Base-by-base conservation (phyloP, 345 rosid species). In the Salix brachista region DNA sequence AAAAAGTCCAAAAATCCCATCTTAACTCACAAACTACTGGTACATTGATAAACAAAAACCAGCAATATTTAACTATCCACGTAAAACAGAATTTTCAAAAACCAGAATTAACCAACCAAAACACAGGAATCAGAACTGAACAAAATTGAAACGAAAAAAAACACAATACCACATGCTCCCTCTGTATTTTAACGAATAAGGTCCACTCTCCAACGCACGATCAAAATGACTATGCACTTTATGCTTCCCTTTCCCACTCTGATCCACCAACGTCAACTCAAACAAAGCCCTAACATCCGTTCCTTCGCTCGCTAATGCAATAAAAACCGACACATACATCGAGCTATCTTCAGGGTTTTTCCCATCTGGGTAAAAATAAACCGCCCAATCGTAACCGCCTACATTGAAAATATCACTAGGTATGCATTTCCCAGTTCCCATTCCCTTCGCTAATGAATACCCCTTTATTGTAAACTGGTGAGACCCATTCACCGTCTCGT, bases 301-400 rank as follows among this genome's bases (percentile, higher is more conserved):
- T 13, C 95, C 97, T 48, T 92, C 98, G 72, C 98, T 91, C 8
- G 94, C 92, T 50, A 96, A 72, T 25, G 97, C 98, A 69, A 96
- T 89, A 85, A 91, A 96, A 68, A 92, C 89, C 52, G 97, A 96
- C 5, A 92, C 97, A 48, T 96, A 92, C 79, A 81, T 14, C 48
- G 92, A 69, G 37, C 73, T 86, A 78, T 96, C 97, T 84, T 92
- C 97, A 0, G 90, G 89, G 70, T 89, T 94, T 77, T 91, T 96
- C 11, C 98, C 99, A 75, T 94, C 94, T 0, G 99, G 99, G 61
- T 94, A 96, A 67, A 96, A 96, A 83, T 91, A 94, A 75, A 96
- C 82, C 74, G 91, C 93, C 99, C 99, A 96, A 41, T 94, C 93
- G 76, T 86, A 94, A 13, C 99, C 99, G 3, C 94, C 98, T 25